Conservation (phyloP, 148 eudicot species). For the Dysphania ambrosioides region DNA sequence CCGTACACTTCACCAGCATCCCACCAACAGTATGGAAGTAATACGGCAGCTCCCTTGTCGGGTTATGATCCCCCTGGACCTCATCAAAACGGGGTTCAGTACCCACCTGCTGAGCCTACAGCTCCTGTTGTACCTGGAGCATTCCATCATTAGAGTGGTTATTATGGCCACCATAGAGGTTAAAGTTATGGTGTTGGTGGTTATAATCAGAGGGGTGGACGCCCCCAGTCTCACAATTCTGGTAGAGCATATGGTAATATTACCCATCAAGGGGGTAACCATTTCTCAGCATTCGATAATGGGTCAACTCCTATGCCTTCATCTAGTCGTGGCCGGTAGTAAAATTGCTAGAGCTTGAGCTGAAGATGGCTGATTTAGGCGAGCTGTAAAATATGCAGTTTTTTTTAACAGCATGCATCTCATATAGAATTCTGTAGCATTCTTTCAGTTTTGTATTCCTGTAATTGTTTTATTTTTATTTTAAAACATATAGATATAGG, state of each 20-base stretch:
- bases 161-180: conserved; percentile 20
- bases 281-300: conserved; percentile 48
- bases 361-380: conserved; percentile 8
- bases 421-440: conserved; percentile 10
- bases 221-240: conserved; percentile 35
- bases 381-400: conserved; percentile 19
- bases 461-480: neutral
- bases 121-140: conserved; percentile 26
- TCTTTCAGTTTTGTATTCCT: conserved; percentile 4
- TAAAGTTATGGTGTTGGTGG: conserved; percentile 43
- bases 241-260: conserved; percentile 39
- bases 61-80: conserved; percentile 28
- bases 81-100: conserved; percentile 17
- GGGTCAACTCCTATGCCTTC: conserved; percentile 50
- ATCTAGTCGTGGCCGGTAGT: conserved; percentile 39
- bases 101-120: conserved; percentile 33
- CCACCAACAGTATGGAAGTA: conserved; percentile 28
- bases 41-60: conserved; percentile 13
- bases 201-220: conserved; percentile 38
- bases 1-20: conserved; percentile 28
- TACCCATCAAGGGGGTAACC: conserved; percentile 49
- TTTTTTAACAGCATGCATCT: too few species aligned
- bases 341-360: neutral
- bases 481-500: conserved; percentile 5
- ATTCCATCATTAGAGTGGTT: conserved; percentile 14